Percentiles rank a stretch among this genome's conserved stretches.
Conservation (phyloP, 768 basidiomycete species). For the Zangia roseola region DNA sequence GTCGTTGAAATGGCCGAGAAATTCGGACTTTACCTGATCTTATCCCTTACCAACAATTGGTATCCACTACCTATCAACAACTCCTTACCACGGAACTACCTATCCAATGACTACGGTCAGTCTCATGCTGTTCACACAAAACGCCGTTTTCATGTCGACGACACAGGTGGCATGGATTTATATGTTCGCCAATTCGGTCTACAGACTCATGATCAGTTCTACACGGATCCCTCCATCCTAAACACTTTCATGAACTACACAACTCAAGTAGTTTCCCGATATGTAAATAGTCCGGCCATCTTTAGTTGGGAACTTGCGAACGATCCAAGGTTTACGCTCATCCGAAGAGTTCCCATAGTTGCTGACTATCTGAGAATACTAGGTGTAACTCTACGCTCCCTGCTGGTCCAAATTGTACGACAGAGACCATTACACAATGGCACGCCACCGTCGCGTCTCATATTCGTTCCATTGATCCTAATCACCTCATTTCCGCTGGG, state of each 20-base stretch:
- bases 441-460: slow-evolving; percentile 45
- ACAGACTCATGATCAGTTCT: slow-evolving; percentile 57
- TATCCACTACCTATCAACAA: slow-evolving; percentile 46
- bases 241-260: slow-evolving; percentile 58
- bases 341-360: not conserved
- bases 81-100: slow-evolving; percentile 46
- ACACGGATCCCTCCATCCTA: slow-evolving; percentile 48
- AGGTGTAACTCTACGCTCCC: slow-evolving; percentile 60
- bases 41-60: slow-evolving; percentile 65
- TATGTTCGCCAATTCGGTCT: slow-evolving; percentile 53
- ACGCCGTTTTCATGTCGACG: slow-evolving; percentile 2
- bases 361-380: slow-evolving; percentile 2
- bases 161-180: slow-evolving; percentile 61
- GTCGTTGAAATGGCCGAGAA: slow-evolving; percentile 53
- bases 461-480: slow-evolving; percentile 50
- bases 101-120: slow-evolving; percentile 64
- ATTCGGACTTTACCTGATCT: slow-evolving; percentile 49
- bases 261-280: slow-evolving; percentile 52
- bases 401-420: slow-evolving; percentile 42
- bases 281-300: slow-evolving; percentile 50
- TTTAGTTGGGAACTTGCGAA: slow-evolving; percentile 65
- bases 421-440: slow-evolving; percentile 57
- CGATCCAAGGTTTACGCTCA: slow-evolving; percentile 50
- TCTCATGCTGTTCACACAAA: not conserved
- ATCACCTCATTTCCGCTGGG: slow-evolving; percentile 67